These are phyloP conservation scores for Solanum paucissectum DNA, from an alignment of 257 asterid species.

Conservation along the genomic window DNA sequence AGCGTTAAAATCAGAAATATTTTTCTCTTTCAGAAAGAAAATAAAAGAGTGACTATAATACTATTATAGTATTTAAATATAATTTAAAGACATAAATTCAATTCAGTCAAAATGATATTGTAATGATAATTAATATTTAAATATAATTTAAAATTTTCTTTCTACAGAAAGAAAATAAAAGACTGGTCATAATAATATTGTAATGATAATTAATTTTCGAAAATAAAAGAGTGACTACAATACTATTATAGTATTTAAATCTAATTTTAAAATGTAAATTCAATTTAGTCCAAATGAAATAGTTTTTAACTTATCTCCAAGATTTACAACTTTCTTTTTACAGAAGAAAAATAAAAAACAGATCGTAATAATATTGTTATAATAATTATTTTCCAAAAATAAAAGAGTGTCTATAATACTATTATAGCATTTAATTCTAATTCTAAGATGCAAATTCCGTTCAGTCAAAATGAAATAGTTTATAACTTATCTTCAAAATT, in stretches of 20 bases:
- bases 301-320: not conserved
- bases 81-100: not conserved
- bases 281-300: not conserved
- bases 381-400: not conserved
- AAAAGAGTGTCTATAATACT: not conserved
- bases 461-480: not conserved
- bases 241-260: not conserved
- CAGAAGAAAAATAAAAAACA: not conserved
- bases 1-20: not conserved
- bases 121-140: not conserved
- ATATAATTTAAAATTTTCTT: not conserved
- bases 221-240: not conserved
- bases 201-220: not conserved
- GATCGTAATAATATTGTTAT: not conserved
- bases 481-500: not conserved
- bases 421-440: not conserved
- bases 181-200: not conserved
- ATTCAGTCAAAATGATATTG: not conserved
- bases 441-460: not conserved
- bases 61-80: not conserved
- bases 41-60: not conserved
- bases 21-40: not conserved
- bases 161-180: not conserved
- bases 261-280: not conserved
- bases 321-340: not conserved